phyloP scores from a whole-genome alignment of 768 basidiomycete genomes.

The Sarcodon sp. region DNA sequence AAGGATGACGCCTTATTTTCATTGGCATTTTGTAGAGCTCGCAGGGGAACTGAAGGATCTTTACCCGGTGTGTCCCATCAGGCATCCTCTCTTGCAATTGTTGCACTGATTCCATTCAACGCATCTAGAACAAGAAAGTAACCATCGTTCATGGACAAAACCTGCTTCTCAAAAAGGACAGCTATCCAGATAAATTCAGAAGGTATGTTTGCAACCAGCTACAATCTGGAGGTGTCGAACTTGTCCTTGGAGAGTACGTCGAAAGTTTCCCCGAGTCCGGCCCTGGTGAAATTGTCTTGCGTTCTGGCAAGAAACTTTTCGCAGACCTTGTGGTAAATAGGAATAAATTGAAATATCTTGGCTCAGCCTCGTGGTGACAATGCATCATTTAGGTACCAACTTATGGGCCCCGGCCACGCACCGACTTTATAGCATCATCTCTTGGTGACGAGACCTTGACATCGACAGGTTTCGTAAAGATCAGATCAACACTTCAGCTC shows the following conservation, averaged over 20 bases:
- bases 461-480: conserved; percentile 29
- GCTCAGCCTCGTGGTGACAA: background rate
- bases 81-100: background rate
- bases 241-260: conserved; percentile 40
- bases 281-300: conserved; percentile 28
- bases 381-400: conserved; percentile 13
- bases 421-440: conserved; percentile 27
- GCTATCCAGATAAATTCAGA: conserved; percentile 44
- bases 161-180: conserved; percentile 35
- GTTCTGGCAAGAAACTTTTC: conserved; percentile 30
- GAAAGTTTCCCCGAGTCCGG: conserved; percentile 31
- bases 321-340: conserved; percentile 47
- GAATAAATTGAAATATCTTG: background rate
- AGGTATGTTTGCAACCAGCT: conserved; percentile 29
- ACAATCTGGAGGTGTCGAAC: conserved; percentile 28
- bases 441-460: conserved; percentile 25
- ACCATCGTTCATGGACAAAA: conserved; percentile 47
- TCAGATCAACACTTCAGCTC: conserved; percentile 47
- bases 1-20: background rate
- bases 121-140: conserved; percentile 20
- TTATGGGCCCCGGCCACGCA: conserved; percentile 30
- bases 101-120: background rate
- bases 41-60: conserved; percentile 31
- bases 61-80: conserved; percentile 17
- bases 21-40: conserved; percentile 18